Percentiles rank a stretch among this genome's conserved stretches.
Evolutionary conservation across 257 asterid genomes (phyloP).

Genomic region (Misopates orontium): DNA sequence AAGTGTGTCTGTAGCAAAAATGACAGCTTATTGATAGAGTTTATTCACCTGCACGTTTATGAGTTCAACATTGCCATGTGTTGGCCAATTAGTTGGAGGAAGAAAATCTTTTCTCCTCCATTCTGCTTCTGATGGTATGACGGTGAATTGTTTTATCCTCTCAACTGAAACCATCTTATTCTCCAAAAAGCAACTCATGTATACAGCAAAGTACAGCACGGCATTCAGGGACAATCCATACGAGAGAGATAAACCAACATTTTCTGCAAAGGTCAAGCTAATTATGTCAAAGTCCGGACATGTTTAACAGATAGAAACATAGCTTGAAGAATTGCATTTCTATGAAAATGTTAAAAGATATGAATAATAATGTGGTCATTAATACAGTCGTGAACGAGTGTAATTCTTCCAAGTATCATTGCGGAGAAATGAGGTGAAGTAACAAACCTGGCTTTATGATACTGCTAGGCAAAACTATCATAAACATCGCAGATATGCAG

Average conservation of each 20-base stretch:
- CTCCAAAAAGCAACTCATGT: slow-evolving; percentile 79
- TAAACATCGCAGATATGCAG: slow-evolving; percentile 72
- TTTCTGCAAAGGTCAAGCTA: slow-evolving; percentile 52
- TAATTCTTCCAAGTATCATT: not conserved
- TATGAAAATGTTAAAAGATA: too few species aligned
- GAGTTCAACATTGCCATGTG: slow-evolving; percentile 66
- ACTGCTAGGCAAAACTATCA: slow-evolving; percentile 90
- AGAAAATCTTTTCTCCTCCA: slow-evolving; percentile 63
- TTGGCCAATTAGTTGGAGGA: slow-evolving; percentile 85
- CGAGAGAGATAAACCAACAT: slow-evolving; percentile 83
- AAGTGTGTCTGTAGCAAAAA: not conserved
- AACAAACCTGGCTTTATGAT: slow-evolving; percentile 82
- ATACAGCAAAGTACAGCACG: slow-evolving; percentile 63
- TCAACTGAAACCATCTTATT: slow-evolving; percentile 96
- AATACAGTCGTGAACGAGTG: not conserved
- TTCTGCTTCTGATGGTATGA: slow-evolving; percentile 81
- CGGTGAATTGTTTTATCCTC: slow-evolving; percentile 86
- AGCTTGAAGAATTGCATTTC: too few species aligned
- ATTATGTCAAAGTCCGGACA: slow-evolving; percentile 7
- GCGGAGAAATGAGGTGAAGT: not conserved
- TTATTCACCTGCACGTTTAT: slow-evolving; percentile 54
- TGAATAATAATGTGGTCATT: not conserved
- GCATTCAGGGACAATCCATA: slow-evolving; percentile 83
- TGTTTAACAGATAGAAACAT: not conserved
- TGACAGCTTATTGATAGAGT: not conserved